A percentile compares a stretch with the other conserved stretches of the same genome.
phyloP scores from a whole-genome alignment of 1,139 yeast species.

The Zygosaccharomyces sapae region DNA sequence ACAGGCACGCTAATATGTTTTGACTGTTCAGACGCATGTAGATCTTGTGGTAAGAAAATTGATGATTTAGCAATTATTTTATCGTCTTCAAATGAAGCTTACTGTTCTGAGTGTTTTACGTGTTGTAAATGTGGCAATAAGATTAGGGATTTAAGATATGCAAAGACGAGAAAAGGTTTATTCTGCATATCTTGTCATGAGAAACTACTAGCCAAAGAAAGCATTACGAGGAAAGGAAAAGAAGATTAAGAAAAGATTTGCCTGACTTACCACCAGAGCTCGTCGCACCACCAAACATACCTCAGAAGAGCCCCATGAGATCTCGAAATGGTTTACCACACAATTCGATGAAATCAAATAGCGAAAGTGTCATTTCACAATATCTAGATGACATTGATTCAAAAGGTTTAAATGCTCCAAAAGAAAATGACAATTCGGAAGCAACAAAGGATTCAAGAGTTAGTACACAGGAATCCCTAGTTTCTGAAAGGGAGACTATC shows the following conservation, averaged over 20 bases:
- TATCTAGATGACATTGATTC: conserved; percentile 11
- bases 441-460: neutral
- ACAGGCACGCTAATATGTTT: conserved; percentile 89
- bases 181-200: conserved; percentile 95
- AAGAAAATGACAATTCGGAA: neutral
- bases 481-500: neutral
- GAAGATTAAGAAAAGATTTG: conserved; percentile 30
- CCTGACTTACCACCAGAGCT: conserved; percentile 15
- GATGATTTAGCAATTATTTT: conserved; percentile 82
- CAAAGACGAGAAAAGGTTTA: conserved; percentile 88
- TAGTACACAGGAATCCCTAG: neutral
- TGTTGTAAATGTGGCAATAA: conserved; percentile 86
- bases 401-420: neutral
- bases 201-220: conserved; percentile 49
- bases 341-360: conserved; percentile 11
- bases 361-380: conserved; percentile 15
- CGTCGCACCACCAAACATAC: conserved; percentile 10
- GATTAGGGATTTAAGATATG: conserved; percentile 86
- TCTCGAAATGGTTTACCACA: conserved; percentile 7
- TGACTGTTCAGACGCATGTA: conserved; percentile 85
- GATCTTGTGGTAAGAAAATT: conserved; percentile 81
- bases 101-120: conserved; percentile 85
- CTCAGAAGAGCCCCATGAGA: conserved; percentile 12
- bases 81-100: conserved; percentile 90
- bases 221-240: conserved; percentile 40